Base-by-base conservation (phyloP, 352 stramenopile genomes). In the Pseudoperonospora humuli region DNA sequence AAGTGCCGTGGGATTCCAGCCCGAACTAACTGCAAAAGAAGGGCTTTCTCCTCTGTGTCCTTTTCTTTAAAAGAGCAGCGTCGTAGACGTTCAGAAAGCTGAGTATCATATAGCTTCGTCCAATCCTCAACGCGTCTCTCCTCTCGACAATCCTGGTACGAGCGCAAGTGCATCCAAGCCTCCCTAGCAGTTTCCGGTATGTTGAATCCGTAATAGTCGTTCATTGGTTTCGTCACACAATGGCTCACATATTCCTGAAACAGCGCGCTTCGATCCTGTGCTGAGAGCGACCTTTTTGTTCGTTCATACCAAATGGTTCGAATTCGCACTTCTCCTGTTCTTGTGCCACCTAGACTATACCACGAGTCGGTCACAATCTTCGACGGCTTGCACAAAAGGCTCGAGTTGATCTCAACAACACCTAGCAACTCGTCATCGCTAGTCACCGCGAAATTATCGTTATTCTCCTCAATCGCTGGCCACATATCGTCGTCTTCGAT, bases 61-160 rank as follows among this genome's bases (percentile, higher is more conserved):
- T 58, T 64, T 25, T 67, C 38, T 40, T 58, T 62, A 39, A 45
- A 62, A 7, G 50, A 57, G 39, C 54, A 64, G 9, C 51, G 56
- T 15, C 50, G 43, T 14, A 72, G 31, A n/a, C 50, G 39, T 18
- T 69, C 63, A 11, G 66, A 54, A 26, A 82, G 71, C 15, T 83
- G 51, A 0, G 64, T 57, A 5, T 57, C 64, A 35, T 87, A 84
- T 8, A 63, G 47, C 5, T 45, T 46, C 13, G 74, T 67, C 78
- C 78, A 90, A 32, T 84, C 66, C 17, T 70, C 57, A n/a, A 84
- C 45, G 5, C 78, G 78, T 19, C 70, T 69, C 32, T 81, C 50
- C 26, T 90, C 78, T 49, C 78, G 61, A 28, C 73, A 90, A n/a
- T 81, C 71, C 20, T 84, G 49, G 27, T 90, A 90, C 9, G 74